Percentiles rank a stretch among this genome's conserved stretches.
phyloP scores from a whole-genome alignment of 768 basidiomycete genomes.

The Ephemerocybe angulata region DNA sequence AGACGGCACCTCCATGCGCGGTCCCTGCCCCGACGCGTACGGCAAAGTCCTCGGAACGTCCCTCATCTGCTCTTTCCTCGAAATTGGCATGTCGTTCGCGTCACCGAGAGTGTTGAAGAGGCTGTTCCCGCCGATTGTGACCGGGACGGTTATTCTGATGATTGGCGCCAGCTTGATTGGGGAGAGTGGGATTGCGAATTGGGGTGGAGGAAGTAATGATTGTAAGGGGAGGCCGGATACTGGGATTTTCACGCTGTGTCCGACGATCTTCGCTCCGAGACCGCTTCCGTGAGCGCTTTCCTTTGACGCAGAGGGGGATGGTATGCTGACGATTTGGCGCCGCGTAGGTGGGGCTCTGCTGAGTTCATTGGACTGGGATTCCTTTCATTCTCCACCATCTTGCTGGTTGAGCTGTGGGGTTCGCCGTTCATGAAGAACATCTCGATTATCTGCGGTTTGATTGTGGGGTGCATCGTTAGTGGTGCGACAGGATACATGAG shows the following conservation, averaged over 20 bases:
- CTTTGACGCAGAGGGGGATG: background rate
- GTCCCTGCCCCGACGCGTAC: conserved; percentile 75
- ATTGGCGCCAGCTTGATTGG: conserved; percentile 80
- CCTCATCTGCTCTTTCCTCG: conserved; percentile 72
- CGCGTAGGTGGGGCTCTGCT: conserved; percentile 74
- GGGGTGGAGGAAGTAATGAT: conserved; percentile 80
- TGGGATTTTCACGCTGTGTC: conserved; percentile 71
- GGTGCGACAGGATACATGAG: conserved; percentile 79
- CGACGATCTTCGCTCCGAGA: conserved; percentile 63
- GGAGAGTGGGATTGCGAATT: conserved; percentile 68
- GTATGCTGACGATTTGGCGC: too few species aligned
- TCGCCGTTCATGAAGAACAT: conserved; percentile 82
- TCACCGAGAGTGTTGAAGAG: conserved; percentile 57
- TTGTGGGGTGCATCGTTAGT: conserved; percentile 77
- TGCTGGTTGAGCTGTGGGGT: conserved; percentile 79
- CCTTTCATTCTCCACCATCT: conserved; percentile 71
- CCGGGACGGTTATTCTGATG: conserved; percentile 70
- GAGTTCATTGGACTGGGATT: conserved; percentile 87
- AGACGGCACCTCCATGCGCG: conserved; percentile 58
- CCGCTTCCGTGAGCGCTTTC: conserved; percentile 56
- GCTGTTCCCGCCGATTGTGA: conserved; percentile 79
- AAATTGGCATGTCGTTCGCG: conserved; percentile 78
- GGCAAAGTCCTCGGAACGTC: conserved; percentile 77
- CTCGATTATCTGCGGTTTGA: conserved; percentile 70
- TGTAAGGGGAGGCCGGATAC: conserved; percentile 58